Conservation (phyloP, 495 filamentous ascomycete species). For the Aspergillus cavernicola region DNA sequence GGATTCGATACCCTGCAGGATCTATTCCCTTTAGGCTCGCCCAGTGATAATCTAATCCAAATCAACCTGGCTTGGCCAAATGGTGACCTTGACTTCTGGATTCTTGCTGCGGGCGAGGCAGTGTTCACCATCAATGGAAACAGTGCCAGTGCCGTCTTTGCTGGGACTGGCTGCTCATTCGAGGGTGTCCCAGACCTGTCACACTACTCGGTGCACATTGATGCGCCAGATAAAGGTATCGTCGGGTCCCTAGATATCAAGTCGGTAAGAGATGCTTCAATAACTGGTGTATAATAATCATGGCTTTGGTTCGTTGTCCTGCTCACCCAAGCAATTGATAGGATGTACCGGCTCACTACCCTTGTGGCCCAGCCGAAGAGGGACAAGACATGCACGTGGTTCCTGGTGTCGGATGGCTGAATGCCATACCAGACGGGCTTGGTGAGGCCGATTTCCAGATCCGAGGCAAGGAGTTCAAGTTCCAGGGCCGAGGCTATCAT, state of each 20-base stretch:
- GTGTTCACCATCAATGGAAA: not conserved
- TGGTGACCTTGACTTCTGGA: not conserved
- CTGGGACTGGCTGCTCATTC: not conserved
- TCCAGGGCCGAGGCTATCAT: not conserved
- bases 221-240: not conserved
- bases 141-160: not conserved
- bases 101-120: not conserved
- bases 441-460: not conserved
- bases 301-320: too few species aligned
- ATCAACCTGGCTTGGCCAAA: not conserved
- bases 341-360: conserved; percentile 3
- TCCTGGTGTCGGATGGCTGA: not conserved
- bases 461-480: not conserved
- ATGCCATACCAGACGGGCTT: not conserved
- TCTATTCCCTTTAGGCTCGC: not conserved
- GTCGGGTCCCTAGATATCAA: not conserved
- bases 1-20: not conserved
- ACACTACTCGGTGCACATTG: not conserved
- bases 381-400: not conserved
- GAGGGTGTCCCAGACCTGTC: not conserved
- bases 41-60: not conserved
- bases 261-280: not conserved
- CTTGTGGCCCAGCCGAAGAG: conserved; percentile 1
- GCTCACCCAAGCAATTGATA: not conserved
- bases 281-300: too few species aligned